phyloP scores from a whole-genome alignment of 2,329 filamentous ascomycete genomes.

The Cladorrhinum sp. region DNA sequence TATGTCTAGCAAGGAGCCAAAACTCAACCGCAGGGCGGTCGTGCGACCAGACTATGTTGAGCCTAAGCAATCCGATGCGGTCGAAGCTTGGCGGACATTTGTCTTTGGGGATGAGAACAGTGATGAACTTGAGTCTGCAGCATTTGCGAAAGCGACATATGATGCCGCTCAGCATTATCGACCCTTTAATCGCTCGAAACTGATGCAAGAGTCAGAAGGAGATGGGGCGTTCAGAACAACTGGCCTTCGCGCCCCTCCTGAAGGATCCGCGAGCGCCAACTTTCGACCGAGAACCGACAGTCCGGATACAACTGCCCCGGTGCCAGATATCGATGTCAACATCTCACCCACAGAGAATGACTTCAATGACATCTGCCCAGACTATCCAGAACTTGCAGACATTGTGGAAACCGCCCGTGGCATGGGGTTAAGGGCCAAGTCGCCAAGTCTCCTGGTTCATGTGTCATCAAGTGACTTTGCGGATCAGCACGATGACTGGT shows the following conservation, averaged over 20 bases:
- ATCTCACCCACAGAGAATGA: neutral
- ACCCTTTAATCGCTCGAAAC: neutral
- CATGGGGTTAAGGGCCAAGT: neutral
- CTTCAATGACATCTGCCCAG: neutral
- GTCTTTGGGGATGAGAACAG: constrained; percentile 26
- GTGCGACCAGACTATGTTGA: neutral
- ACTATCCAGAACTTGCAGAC: neutral
- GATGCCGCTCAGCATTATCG: constrained; percentile 17
- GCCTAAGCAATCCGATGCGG: constrained; percentile 10
- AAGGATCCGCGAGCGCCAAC: constrained; percentile 11
- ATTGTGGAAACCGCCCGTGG: neutral
- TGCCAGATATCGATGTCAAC: constrained; percentile 9
- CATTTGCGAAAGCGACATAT: constrained; percentile 25
- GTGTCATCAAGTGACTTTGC: neutral
- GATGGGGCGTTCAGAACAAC: neutral
- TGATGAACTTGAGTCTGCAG: constrained; percentile 20
- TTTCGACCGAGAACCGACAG: neutral
- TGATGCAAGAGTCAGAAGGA: neutral
- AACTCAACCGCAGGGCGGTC: neutral
- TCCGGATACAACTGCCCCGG: constrained; percentile 1
- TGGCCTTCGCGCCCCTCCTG: neutral
- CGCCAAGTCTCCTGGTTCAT: neutral
- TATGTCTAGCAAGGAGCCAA: neutral
- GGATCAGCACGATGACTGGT: neutral
- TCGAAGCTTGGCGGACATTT: constrained; percentile 29